Evolutionary conservation across 202 grass and related monocot genomes (phyloP).

Genomic region (Brachypodium distachyon): DNA sequence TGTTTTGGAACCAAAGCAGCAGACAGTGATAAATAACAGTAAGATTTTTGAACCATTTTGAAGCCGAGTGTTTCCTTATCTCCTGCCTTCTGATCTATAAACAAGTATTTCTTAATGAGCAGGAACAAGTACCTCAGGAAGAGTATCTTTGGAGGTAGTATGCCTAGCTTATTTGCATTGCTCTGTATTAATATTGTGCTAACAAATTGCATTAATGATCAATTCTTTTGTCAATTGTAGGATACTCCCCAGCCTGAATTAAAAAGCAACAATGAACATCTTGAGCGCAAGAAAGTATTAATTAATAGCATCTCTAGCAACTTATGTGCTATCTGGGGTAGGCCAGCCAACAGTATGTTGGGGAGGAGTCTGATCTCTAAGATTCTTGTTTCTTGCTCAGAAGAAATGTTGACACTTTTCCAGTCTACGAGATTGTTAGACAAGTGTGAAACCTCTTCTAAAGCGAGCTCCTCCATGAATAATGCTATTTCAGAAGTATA

Average conservation of each 20-base stretch:
- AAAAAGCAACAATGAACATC: constrained; percentile 11
- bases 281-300: constrained; percentile 28
- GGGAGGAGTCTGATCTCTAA: constrained; percentile 45
- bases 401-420: constrained; percentile 61
- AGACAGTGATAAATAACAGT: constrained; percentile 32
- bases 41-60: constrained; percentile 10
- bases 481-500: constrained; percentile 41
- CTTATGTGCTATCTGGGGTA: constrained; percentile 48
- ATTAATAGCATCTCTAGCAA: constrained; percentile 41
- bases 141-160: constrained; percentile 37
- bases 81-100: background rate
- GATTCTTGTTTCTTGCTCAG: constrained; percentile 62
- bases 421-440: constrained; percentile 30
- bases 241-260: constrained; percentile 21
- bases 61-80: background rate
- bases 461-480: constrained; percentile 19
- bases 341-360: constrained; percentile 32
- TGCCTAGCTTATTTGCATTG: background rate
- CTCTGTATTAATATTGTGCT: background rate
- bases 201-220: constrained; percentile 2
- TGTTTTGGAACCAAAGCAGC: constrained; percentile 24
- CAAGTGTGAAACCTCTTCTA: constrained; percentile 31
- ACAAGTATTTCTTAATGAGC: constrained; percentile 16
- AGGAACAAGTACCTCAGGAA: constrained; percentile 38
- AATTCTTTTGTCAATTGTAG: constrained; percentile 27